These are phyloP conservation scores for Aspergillus unguis DNA, from an alignment of 2,329 filamentous ascomycete species.

Conservation along the genomic window DNA sequence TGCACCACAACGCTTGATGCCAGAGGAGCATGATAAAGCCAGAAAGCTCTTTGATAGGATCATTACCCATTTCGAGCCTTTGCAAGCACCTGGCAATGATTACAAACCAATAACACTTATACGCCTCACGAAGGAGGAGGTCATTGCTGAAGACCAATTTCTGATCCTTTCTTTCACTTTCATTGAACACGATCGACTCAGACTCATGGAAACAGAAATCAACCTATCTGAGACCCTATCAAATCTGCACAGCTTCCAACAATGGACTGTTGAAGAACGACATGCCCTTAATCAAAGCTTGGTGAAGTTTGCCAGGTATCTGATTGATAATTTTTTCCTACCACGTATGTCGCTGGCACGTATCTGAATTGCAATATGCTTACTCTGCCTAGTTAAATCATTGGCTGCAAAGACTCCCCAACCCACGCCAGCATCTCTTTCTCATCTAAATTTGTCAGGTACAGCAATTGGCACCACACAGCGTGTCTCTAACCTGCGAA, in stretches of 20 bases:
- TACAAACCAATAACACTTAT: not conserved
- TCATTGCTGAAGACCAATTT: not conserved
- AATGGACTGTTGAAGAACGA: constrained; percentile 3
- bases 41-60: not conserved
- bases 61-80: not conserved
- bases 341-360: not conserved
- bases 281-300: constrained; percentile 4
- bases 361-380: not conserved
- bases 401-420: constrained; percentile 5
- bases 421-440: constrained; percentile 3
- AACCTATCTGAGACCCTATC: not conserved
- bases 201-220: not conserved
- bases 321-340: constrained; percentile 1
- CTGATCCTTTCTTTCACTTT: not conserved
- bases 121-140: not conserved
- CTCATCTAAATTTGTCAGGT: not conserved
- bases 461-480: not conserved
- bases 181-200: not conserved
- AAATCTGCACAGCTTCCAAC: not conserved
- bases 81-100: not conserved
- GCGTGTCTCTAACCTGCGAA: not conserved
- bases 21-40: constrained; percentile 4
- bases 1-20: not conserved
- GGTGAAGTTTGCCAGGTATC: not conserved
- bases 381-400: not conserved